These are phyloP conservation scores for Venturiaceae sp. DNA, from an alignment of 2,329 filamentous ascomycete species.

Conservation along the genomic window DNA sequence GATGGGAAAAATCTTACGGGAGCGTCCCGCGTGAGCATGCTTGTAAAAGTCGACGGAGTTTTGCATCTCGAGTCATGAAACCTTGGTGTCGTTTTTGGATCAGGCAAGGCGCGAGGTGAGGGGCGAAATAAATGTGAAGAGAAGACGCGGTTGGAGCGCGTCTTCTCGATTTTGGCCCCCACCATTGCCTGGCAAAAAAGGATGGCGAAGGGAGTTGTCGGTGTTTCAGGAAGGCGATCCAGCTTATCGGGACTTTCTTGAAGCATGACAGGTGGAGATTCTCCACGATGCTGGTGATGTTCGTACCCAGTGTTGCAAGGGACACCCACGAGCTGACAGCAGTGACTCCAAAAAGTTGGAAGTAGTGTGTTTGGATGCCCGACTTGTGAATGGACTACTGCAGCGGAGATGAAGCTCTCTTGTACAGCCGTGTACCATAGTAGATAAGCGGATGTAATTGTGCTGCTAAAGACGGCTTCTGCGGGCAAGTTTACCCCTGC, in stretches of 20 bases:
- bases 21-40: no score
- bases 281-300: no score
- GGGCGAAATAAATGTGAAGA: no score
- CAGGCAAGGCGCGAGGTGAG: not conserved
- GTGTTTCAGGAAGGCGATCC: not conserved
- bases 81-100: not conserved
- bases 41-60: no score
- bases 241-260: not conserved
- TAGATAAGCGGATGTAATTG: no score
- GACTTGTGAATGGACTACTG: not conserved
- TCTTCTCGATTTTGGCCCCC: not conserved
- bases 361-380: not conserved
- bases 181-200: not conserved
- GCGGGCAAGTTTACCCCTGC: no score
- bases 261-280: no score
- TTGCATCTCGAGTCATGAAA: no score
- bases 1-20: no score
- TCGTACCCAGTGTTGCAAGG: no score
- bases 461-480: no score
- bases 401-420: not conserved
- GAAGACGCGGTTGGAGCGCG: not conserved
- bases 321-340: not conserved
- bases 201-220: not conserved
- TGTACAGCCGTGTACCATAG: not conserved
- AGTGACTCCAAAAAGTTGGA: not conserved